A percentile compares a stretch with the other conserved stretches of the same genome.
These are phyloP conservation scores for Cladosporium oxysporum DNA, from an alignment of 2,329 filamentous ascomycete species.

Conservation along the genomic window DNA sequence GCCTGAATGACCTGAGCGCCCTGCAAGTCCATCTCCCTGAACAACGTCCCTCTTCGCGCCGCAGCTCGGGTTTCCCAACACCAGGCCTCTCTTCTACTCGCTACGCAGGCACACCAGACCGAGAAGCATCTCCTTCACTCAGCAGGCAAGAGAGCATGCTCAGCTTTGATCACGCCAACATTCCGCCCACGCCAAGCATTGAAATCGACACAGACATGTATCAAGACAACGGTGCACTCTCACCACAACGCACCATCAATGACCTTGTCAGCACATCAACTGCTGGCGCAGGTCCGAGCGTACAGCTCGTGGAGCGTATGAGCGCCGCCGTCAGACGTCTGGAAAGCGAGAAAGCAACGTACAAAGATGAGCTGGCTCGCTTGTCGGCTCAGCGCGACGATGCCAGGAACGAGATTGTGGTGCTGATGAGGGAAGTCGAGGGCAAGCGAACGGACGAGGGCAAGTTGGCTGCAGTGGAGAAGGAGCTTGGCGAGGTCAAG, in stretches of 20 bases:
- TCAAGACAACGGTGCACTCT: constrained; percentile 59
- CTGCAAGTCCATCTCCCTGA: constrained; percentile 23
- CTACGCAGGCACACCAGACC: constrained; percentile 25
- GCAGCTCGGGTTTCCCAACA: constrained; percentile 31
- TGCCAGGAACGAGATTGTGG: constrained; percentile 86
- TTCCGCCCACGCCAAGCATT: constrained; percentile 49
- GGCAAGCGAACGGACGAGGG: constrained; percentile 62
- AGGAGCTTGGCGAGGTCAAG: constrained; percentile 67
- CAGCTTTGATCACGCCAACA: constrained; percentile 35
- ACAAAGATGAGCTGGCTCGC: constrained; percentile 80
- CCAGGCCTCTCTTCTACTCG: constrained; percentile 23
- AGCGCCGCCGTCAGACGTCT: constrained; percentile 87
- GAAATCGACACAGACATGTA: constrained; percentile 56
- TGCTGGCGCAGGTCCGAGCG: constrained; percentile 83
- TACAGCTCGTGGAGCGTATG: constrained; percentile 95
- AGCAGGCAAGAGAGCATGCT: constrained; percentile 51
- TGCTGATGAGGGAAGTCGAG: constrained; percentile 84
- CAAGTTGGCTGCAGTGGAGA: constrained; percentile 66
- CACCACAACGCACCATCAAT: constrained; percentile 69
- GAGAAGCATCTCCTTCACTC: constrained; percentile 31
- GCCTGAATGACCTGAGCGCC: constrained; percentile 30
- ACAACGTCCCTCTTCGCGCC: constrained; percentile 36
- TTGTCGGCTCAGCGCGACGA: constrained; percentile 87
- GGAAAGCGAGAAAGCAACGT: constrained; percentile 86
- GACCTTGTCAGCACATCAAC: constrained; percentile 61